Base-by-base conservation (phyloP, 2,329 filamentous ascomycete genomes). In the Thelonectria discophora region DNA sequence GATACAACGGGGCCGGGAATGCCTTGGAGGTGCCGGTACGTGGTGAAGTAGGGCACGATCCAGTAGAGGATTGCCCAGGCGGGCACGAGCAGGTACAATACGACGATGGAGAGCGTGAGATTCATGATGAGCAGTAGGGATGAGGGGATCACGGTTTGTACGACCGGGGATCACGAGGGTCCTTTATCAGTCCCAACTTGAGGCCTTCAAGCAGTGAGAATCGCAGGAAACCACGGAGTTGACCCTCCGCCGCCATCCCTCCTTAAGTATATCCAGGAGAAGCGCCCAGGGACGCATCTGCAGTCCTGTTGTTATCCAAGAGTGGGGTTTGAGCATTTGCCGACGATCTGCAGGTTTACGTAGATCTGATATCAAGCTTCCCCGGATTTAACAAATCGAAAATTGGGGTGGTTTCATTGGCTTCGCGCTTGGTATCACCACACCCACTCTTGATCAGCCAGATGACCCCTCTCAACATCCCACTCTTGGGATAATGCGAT, bases 41-140 rank as follows among this genome's bases (percentile, higher is more conserved):
- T 65, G 21, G 52, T 57, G 17, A 63, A 63, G 46, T 65, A 63
- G 12, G 62, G 62, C 6, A 64, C 48, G 15, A 64, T 32, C 55
- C 58, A 62, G 21, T 62, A 64, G 11, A 54, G 18, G 40, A 64
- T n/a, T 8, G 18, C 50, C 58, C 58, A 62, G 9, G 49, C 9
- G 15, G 54, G 45, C 42, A 37, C 32, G 8, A 61, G 12, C n/a
- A 55, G 17, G 15, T 32, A 27, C 18, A 54, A n/a, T 18, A 58
- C 46, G 3, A 42, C 42, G 32, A 46, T 20, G 5, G 32, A 17
- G 17, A 51, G 52, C 30, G 32, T 13, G 39, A 48, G 42, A 12
- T 62, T 39, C 59, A 62, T 62, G n/a, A 10, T 45, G 24, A 27
- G n/a, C 8, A 21, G 12, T 32, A 24, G 5, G 13, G 20, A 24